These are phyloP conservation scores for Apophysomyces variabilis DNA, from an alignment of 371 early-diverging fungal genomes.

Conservation along the genomic window DNA sequence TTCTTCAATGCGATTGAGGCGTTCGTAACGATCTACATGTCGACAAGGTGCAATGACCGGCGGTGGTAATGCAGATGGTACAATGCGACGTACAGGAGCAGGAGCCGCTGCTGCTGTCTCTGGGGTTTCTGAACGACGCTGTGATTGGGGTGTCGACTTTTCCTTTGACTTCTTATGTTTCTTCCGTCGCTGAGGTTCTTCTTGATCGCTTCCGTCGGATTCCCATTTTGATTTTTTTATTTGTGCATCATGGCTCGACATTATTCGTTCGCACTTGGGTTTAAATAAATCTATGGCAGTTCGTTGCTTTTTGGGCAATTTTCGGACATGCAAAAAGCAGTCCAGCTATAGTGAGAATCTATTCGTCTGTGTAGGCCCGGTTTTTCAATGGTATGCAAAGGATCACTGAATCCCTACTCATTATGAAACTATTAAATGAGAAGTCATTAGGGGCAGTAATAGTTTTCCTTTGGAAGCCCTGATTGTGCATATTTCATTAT, in stretches of 20 bases:
- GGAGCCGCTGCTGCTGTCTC: neutral
- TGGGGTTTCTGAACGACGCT: slow-evolving; percentile 2
- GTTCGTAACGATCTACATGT: slow-evolving; percentile 85
- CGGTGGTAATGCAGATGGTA: slow-evolving; percentile 19
- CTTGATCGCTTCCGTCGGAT: slow-evolving; percentile 35
- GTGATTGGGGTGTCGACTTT: slow-evolving; percentile 7
- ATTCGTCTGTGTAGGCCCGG: too few species aligned
- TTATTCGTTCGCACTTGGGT: too few species aligned
- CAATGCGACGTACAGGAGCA: slow-evolving; percentile 11
- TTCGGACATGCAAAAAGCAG: too few species aligned
- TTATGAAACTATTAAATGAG: too few species aligned
- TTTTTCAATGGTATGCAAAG: too few species aligned
- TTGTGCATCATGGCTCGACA: neutral
- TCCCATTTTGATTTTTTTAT: slow-evolving; percentile 44
- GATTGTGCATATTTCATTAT: too few species aligned
- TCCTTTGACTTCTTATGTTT: slow-evolving; percentile 19
- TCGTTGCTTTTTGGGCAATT: too few species aligned
- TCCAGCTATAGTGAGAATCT: too few species aligned
- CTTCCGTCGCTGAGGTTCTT: slow-evolving; percentile 15
- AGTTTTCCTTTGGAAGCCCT: too few species aligned
- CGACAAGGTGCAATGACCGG: slow-evolving; percentile 63
- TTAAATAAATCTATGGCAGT: too few species aligned
- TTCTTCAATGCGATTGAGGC: slow-evolving; percentile 96
- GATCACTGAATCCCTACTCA: too few species aligned
- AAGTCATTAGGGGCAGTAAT: too few species aligned